These are phyloP conservation scores for Lomentospora prolificans DNA, from an alignment of 2,329 filamentous ascomycete genomes.

Conservation along the genomic window DNA sequence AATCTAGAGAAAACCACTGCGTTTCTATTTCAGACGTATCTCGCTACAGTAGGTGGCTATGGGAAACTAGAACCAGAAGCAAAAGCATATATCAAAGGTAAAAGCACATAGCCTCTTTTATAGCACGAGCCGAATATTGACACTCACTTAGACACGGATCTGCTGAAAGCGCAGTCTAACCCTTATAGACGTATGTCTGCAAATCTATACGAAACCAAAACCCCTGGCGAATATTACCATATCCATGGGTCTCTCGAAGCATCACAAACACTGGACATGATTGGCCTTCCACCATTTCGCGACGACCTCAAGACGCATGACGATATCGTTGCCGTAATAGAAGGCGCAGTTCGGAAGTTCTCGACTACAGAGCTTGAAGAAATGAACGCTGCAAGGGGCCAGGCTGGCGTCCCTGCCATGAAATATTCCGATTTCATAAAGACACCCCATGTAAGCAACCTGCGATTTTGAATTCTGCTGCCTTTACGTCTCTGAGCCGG, in stretches of 20 bases:
- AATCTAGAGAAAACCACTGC: constrained; percentile 30
- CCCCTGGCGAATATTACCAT: constrained; percentile 57
- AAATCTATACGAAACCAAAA: constrained; percentile 60
- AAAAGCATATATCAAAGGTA: constrained; percentile 15
- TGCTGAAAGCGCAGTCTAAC: constrained; percentile 60
- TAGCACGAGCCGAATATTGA: not conserved
- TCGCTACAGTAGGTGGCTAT: constrained; percentile 25
- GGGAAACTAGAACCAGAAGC: constrained; percentile 24
- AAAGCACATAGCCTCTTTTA: too few species aligned
- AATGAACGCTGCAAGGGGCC: constrained; percentile 43
- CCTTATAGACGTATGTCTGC: constrained; percentile 63
- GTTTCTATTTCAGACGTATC: constrained; percentile 16
- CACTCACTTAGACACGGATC: constrained; percentile 52
- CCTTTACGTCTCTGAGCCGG: too few species aligned
- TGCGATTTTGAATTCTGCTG: too few species aligned
- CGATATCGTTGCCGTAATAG: constrained; percentile 47
- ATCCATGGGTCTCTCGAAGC: constrained; percentile 68
- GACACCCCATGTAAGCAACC: constrained; percentile 38
- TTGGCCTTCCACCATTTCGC: constrained; percentile 52
- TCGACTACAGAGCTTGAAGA: constrained; percentile 46
- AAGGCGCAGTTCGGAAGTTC: constrained; percentile 39
- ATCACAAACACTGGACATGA: constrained; percentile 58
- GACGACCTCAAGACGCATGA: constrained; percentile 51
- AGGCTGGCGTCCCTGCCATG: constrained; percentile 50
- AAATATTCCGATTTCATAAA: constrained; percentile 49